Conservation (phyloP, 179 eudicot genomes). For the Silene coronaria region DNA sequence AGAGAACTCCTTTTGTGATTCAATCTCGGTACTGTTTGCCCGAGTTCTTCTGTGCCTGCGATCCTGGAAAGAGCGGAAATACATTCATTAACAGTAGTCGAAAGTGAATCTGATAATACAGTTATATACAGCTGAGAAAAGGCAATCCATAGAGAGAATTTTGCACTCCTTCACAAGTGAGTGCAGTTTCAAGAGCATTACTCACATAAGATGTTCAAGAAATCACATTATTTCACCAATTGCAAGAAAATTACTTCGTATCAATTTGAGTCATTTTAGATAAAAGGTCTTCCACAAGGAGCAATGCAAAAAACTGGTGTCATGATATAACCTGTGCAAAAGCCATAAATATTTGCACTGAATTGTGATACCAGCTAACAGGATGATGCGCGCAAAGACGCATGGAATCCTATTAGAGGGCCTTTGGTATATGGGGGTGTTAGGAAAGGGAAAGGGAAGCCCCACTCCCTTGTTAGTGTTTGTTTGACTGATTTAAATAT, state of each 20-base stretch:
- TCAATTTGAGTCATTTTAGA: no score
- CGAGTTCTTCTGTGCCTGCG: slow-evolving; percentile 59
- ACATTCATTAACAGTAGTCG: neutral
- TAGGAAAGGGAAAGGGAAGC: no score
- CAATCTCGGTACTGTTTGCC: slow-evolving; percentile 53
- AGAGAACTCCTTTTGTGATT: slow-evolving; percentile 48
- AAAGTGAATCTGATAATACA: no score
- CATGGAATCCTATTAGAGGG: neutral
- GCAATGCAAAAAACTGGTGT: no score
- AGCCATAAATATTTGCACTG: neutral
- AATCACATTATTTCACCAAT: neutral
- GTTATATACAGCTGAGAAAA: no score
- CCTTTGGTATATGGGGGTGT: no score
- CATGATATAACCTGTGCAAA: no score
- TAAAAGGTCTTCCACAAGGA: no score
- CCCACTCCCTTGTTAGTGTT: no score
- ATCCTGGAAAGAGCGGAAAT: slow-evolving; percentile 35
- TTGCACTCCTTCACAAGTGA: neutral
- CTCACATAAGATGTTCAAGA: neutral
- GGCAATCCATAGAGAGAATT: neutral
- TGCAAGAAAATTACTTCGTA: no score
- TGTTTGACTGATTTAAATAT: no score
- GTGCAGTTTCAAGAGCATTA: neutral
- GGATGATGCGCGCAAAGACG: neutral
- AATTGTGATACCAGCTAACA: neutral